These are phyloP conservation scores for Yarrowia sp. DNA, from an alignment of 805 yeast genomes.

Conservation along the genomic window DNA sequence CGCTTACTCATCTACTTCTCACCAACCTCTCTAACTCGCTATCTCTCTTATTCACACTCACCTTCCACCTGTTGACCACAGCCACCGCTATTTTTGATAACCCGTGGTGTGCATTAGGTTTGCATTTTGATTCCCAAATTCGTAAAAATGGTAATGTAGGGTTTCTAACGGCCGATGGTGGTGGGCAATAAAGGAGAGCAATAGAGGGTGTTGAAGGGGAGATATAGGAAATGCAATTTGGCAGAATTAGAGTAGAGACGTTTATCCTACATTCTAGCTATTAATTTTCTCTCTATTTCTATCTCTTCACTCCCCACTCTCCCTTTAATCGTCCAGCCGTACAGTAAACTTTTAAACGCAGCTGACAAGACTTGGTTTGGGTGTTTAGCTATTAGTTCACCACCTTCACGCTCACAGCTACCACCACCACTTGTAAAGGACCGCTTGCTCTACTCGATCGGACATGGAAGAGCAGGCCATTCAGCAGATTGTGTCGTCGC, in stretches of 20 bases:
- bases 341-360: conserved; percentile 35
- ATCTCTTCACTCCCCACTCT: neutral
- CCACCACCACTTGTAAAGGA: neutral
- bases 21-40: no score
- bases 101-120: conserved; percentile 32
- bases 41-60: no score
- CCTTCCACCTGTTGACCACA: neutral
- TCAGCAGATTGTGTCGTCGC: conserved; percentile 75
- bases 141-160: conserved; percentile 24
- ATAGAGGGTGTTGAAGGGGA: neutral
- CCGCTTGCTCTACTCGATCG: conserved; percentile 25
- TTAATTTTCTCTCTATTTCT: neutral
- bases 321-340: conserved; percentile 14
- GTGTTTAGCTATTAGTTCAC: conserved; percentile 23
- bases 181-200: neutral
- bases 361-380: conserved; percentile 36
- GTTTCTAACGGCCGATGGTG: conserved; percentile 34
- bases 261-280: no score
- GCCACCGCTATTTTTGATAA: conserved; percentile 28
- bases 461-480: conserved; percentile 57
- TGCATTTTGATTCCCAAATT: conserved; percentile 34
- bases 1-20: no score
- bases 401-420: conserved; percentile 1
- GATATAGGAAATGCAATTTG: neutral
- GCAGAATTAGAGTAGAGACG: neutral